These are phyloP conservation scores for Leavenworthia alabamica DNA, from an alignment of 345 rosid genomes.

Conservation along the genomic window DNA sequence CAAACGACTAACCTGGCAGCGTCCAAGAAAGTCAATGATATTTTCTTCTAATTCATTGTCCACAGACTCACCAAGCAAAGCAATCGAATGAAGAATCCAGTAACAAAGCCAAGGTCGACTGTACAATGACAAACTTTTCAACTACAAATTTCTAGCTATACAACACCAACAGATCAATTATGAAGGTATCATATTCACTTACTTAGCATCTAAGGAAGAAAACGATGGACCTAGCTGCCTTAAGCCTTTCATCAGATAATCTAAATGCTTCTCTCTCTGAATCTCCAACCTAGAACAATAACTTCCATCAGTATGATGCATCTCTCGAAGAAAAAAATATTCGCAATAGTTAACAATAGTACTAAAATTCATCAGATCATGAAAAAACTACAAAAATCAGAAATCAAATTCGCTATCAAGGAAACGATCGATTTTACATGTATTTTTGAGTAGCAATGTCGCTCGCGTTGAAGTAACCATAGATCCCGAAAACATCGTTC, in stretches of 20 bases:
- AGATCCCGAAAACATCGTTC: constrained; percentile 51
- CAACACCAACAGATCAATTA: background rate
- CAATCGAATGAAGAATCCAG: constrained; percentile 89
- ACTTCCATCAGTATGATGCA: constrained; percentile 13
- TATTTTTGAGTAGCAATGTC: constrained; percentile 43
- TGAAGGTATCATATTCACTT: constrained; percentile 1
- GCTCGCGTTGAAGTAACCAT: constrained; percentile 39
- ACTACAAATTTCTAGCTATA: background rate
- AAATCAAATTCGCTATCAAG: background rate
- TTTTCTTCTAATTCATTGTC: constrained; percentile 50
- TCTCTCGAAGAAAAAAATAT: background rate
- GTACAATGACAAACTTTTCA: background rate
- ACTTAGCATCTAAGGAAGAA: constrained; percentile 74
- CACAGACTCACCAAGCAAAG: constrained; percentile 65
- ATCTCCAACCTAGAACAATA: constrained; percentile 55
- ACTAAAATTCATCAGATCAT: background rate
- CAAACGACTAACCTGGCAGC: constrained; percentile 59
- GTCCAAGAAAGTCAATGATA: constrained; percentile 59
- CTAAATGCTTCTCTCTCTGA: constrained; percentile 69
- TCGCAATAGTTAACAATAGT: background rate
- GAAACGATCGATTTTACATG: constrained; percentile 32
- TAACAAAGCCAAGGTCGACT: constrained; percentile 98
- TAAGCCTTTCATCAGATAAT: constrained; percentile 63
- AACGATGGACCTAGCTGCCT: constrained; percentile 53
- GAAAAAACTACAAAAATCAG: background rate